These are phyloP conservation scores for Penicillium atrosanguineum DNA, from an alignment of 495 filamentous ascomycete species.

Conservation along the genomic window DNA sequence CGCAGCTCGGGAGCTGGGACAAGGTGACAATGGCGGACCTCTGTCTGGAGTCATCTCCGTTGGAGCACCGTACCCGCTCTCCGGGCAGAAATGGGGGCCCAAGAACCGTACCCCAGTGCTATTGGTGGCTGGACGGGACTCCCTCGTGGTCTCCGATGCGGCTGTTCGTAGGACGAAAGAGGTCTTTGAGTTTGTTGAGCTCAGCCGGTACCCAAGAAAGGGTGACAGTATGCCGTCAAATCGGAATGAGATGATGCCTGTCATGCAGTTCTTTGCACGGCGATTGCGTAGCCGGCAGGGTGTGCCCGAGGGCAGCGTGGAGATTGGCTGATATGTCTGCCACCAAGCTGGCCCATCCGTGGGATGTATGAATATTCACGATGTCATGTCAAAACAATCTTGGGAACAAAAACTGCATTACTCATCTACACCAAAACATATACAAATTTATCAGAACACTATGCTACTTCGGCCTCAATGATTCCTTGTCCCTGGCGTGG, in stretches of 20 bases:
- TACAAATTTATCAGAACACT: too few species aligned
- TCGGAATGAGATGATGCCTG: constrained; percentile 83
- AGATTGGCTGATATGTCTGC: constrained; percentile 36
- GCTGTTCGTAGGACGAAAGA: constrained; percentile 60
- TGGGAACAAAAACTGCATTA: background rate
- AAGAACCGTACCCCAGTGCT: constrained; percentile 71
- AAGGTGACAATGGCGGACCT: constrained; percentile 27
- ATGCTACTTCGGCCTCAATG: too few species aligned
- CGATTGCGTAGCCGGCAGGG: constrained; percentile 64
- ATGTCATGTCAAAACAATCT: background rate
- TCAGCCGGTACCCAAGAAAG: constrained; percentile 68
- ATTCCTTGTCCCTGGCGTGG: too few species aligned
- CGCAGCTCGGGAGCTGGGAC: constrained; percentile 38
- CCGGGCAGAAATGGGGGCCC: constrained; percentile 33
- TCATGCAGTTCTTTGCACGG: constrained; percentile 90
- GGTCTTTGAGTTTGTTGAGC: constrained; percentile 69
- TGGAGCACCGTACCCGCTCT: constrained; percentile 66
- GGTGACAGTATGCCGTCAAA: constrained; percentile 83
- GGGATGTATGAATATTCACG: constrained; percentile 3
- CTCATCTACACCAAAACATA: too few species aligned
- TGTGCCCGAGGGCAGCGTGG: constrained; percentile 59
- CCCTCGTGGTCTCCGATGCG: constrained; percentile 59
- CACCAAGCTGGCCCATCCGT: background rate
- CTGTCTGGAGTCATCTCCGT: constrained; percentile 70
- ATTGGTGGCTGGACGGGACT: constrained; percentile 63